Evolutionary conservation across 2,329 filamentous ascomycete species (phyloP), one percentile per base, ranked within the genome.

Genomic region (Nannizziopsis arthrosporioides): DNA sequence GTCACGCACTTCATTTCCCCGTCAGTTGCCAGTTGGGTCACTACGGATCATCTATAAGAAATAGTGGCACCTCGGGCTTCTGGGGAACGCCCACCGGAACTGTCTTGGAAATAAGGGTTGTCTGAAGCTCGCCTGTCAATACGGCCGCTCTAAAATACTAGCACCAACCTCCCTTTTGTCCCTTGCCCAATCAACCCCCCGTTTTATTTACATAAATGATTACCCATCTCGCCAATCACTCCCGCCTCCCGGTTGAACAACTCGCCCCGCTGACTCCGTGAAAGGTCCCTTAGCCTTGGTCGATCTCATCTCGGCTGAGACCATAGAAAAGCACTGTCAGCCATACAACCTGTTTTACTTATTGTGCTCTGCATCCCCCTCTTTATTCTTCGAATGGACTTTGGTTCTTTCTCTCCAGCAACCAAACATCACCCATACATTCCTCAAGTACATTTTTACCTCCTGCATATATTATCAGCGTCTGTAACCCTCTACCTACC

Each of bases 201-300:
- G 45, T 47, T 47, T 47, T 45, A 45, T 47, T 47, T 47, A 47
- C 45, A 35, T 47, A 47, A 42, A 47, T 12, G 41, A 42, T 47
- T 47, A 47, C 38, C 30, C 34, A 47, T 31, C 36, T 32, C n/a
- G 37, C 44, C 45, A 47, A 47, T 47, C 45, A 42, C 32, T 47
- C 37, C 39, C 39, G 37, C 45, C 8, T 11, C 35, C 30, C 9
- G 17, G 38, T 18, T 47, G 45, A 42, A 31, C 38, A 36, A 42
- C 14, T 18, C 37, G 38, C 45, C 45, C 45, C 45, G 45, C 45
- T 47, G 31, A 42, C 37, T 41, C 38, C 38, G 38, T 42, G 45
- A 47, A 42, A 42, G 45, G 42, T 42, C 45, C 45, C 37, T 36
- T 47, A 47, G 45, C 18, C 45, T 42, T 47, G 45, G 45, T 47